Conservation (phyloP, 306 rosid species). For the Castanea mollissima region DNA sequence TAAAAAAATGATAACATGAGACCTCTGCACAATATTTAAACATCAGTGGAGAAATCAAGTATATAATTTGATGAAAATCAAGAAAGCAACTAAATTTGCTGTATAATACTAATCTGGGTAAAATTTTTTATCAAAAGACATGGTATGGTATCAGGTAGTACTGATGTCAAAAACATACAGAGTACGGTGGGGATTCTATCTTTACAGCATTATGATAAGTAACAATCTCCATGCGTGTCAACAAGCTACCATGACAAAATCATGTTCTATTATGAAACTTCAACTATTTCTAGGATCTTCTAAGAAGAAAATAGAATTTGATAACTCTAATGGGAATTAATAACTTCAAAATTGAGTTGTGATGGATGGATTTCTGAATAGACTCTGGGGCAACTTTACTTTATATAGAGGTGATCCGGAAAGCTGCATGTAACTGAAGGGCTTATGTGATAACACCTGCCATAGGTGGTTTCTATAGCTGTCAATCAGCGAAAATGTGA, state of each 20-base stretch:
- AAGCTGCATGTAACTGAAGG: constrained; percentile 8
- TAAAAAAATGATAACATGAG: not conserved
- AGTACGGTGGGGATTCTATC: not conserved
- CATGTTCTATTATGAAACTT: not conserved
- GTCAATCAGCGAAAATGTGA: not conserved
- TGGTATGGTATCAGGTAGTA: not conserved
- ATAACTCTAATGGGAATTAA: not conserved
- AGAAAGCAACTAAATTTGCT: not conserved
- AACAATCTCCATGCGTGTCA: not conserved
- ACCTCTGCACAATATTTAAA: not conserved
- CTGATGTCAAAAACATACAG: not conserved
- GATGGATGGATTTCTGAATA: not conserved
- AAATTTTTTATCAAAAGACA: not conserved
- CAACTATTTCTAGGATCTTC: not conserved
- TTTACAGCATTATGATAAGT: not conserved
- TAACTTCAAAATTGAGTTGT: constrained; percentile 2
- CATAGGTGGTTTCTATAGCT: not conserved
- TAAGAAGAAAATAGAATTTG: constrained; percentile 1
- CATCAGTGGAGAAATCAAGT: not conserved
- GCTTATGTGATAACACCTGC: constrained; percentile 15
- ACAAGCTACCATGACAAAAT: not conserved
- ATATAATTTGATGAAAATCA: not conserved
- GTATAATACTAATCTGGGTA: not conserved
- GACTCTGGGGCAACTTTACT: not conserved
- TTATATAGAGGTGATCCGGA: constrained; percentile 15